A percentile compares a stretch with the other conserved stretches of the same genome.
These are phyloP conservation scores for Meyerozyma smithsonii DNA, from an alignment of 1,139 yeast species.

Conservation along the genomic window DNA sequence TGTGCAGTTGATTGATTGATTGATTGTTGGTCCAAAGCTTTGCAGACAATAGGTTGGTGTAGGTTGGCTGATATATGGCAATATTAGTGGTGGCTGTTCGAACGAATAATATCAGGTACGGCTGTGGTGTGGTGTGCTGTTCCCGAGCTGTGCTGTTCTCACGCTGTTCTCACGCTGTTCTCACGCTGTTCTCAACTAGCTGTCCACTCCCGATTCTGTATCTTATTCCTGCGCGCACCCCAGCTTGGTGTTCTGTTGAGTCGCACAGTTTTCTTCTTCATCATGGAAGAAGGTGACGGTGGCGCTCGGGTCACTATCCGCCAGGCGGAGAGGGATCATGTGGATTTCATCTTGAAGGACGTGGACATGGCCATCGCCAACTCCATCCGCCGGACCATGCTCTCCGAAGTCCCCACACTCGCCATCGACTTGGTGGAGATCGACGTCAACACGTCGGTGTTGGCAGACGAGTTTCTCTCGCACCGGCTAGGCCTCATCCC, in stretches of 20 bases:
- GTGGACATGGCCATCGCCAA: conserved; percentile 91
- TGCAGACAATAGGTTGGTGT: no score
- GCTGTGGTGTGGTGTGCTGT: no score
- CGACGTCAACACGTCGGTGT: conserved; percentile 85
- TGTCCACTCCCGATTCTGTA: no score
- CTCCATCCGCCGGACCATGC: conserved; percentile 84
- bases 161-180: no score
- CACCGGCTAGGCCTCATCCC: conserved; percentile 94
- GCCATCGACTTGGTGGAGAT: conserved; percentile 97
- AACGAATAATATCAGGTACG: no score
- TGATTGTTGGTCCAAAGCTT: no score
- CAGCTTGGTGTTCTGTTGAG: neutral
- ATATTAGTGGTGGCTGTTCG: no score
- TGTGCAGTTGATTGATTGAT: no score
- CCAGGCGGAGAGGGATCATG: conserved; percentile 78
- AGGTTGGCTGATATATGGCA: no score
- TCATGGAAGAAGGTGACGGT: conserved; percentile 28
- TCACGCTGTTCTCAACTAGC: no score
- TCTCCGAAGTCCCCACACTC: conserved; percentile 92
- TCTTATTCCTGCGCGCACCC: no score
- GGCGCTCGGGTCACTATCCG: conserved; percentile 86
- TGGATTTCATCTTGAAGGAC: conserved; percentile 82
- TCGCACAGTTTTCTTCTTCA: conserved; percentile 11
- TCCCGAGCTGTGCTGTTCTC: no score
- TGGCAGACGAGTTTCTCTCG: conserved; percentile 94